Conservation (phyloP, 495 filamentous ascomycete genomes). For the Coniosporium apollinis region DNA sequence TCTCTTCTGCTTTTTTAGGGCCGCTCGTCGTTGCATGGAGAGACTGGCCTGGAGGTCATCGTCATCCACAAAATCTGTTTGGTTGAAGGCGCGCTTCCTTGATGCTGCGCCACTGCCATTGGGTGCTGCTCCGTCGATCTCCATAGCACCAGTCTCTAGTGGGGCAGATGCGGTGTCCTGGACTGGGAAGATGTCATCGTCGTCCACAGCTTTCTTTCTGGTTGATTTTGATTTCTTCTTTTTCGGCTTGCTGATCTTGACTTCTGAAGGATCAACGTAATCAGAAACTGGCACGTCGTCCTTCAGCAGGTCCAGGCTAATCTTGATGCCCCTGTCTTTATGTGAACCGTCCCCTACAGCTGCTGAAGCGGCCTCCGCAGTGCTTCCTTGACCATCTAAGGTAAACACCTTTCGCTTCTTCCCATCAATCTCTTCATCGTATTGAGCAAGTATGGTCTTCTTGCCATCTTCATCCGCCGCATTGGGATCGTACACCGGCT, state of each 20-base stretch:
- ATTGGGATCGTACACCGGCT: conserved; percentile 74
- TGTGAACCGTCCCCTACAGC: conserved; percentile 39
- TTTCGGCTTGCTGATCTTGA: conserved; percentile 86
- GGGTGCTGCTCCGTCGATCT: conserved; percentile 42
- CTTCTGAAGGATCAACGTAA: conserved; percentile 68
- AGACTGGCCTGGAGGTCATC: conserved; percentile 82
- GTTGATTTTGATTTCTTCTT: conserved; percentile 77
- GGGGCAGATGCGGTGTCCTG: conserved; percentile 24
- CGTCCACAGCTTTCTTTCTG: conserved; percentile 47
- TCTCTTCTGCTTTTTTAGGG: conserved; percentile 81
- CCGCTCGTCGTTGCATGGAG: conserved; percentile 58
- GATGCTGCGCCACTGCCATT: conserved; percentile 20
- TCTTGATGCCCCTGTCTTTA: conserved; percentile 45
- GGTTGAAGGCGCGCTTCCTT: conserved; percentile 46
- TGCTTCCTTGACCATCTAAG: conserved; percentile 56
- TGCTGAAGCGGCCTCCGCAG: conserved; percentile 43
- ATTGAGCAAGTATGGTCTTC: conserved; percentile 58
- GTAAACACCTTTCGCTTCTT: conserved; percentile 85
- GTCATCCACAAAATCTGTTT: conserved; percentile 68
- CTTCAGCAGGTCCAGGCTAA: conserved; percentile 58
- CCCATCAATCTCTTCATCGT: conserved; percentile 87
- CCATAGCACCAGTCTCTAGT: conserved; percentile 45
- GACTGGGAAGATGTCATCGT: conserved; percentile 50
- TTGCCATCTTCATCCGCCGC: conserved; percentile 50
- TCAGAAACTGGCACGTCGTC: conserved; percentile 61